A percentile compares a stretch with the other conserved stretches of the same genome.
phyloP scores from a whole-genome alignment of 2,329 filamentous ascomycete species.

The Sporothrix phasma region DNA sequence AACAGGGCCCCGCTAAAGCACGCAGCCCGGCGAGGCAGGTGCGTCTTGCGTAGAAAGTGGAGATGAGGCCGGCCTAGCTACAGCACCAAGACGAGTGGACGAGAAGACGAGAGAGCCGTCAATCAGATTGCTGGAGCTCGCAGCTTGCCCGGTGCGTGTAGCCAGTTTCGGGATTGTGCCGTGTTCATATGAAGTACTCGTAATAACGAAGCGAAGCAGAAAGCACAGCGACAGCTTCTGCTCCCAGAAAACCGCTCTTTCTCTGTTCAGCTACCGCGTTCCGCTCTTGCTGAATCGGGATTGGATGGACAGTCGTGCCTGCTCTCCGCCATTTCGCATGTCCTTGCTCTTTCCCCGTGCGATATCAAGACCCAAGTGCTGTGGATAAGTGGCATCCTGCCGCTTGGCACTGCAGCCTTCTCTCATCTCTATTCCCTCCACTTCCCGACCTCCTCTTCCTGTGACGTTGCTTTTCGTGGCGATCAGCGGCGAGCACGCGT shows the following conservation, averaged over 20 bases:
- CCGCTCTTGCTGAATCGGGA: background rate
- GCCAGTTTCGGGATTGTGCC: background rate
- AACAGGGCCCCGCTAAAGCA: conserved; percentile 4
- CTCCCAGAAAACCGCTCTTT: background rate
- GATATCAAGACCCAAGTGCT: background rate
- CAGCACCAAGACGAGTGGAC: too few species aligned
- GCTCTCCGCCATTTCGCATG: background rate
- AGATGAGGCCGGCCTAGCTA: too few species aligned
- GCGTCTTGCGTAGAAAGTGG: background rate
- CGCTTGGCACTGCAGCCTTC: conserved; percentile 2
- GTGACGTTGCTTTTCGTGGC: background rate
- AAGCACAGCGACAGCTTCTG: too few species aligned
- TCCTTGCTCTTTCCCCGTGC: too few species aligned
- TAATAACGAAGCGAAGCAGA: background rate
- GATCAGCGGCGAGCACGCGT: background rate
- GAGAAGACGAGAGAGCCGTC: too few species aligned
- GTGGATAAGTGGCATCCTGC: background rate
- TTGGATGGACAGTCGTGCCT: background rate
- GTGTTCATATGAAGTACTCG: background rate
- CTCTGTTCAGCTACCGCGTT: background rate
- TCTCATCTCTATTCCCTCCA: background rate
- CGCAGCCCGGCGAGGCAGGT: background rate
- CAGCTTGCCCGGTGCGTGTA: background rate
- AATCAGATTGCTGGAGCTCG: background rate
- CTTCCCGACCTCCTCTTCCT: background rate